Percentiles rank a stretch among this genome's conserved stretches.
These are phyloP conservation scores for Cyberlindnera galapagoensis DNA, from an alignment of 805 yeast species.

Conservation along the genomic window DNA sequence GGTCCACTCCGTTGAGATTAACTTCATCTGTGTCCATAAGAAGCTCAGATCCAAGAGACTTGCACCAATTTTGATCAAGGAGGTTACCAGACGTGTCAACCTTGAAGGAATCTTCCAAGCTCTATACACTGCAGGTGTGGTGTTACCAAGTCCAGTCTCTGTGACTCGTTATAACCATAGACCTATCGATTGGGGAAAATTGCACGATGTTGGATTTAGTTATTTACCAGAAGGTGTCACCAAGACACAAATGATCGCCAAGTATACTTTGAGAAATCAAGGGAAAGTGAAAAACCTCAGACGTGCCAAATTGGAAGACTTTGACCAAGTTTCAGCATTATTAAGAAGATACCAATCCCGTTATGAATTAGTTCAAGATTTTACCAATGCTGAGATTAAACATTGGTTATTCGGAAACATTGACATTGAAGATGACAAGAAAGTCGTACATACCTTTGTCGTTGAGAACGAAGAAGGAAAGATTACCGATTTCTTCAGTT, in stretches of 20 bases:
- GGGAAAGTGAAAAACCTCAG: constrained; percentile 47
- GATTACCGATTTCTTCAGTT: constrained; percentile 86
- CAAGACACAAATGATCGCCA: constrained; percentile 62
- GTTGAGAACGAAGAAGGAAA: constrained; percentile 50
- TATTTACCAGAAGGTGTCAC: constrained; percentile 70
- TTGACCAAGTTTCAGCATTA: constrained; percentile 55
- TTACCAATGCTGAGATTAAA: constrained; percentile 58
- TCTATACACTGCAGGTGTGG: constrained; percentile 85
- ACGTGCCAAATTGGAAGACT: constrained; percentile 49
- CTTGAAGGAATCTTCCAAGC: constrained; percentile 89
- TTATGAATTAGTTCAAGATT: constrained; percentile 68
- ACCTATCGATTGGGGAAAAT: constrained; percentile 86
- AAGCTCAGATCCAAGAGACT: constrained; percentile 88
- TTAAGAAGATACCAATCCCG: constrained; percentile 57
- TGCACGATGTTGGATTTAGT: constrained; percentile 86
- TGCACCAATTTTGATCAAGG: constrained; percentile 91
- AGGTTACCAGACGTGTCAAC: constrained; percentile 90
- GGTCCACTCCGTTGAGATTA: constrained; percentile 76
- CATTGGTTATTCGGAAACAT: constrained; percentile 75
- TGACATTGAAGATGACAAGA: constrained; percentile 27
- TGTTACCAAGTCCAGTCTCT: constrained; percentile 87
- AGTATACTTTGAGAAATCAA: constrained; percentile 50
- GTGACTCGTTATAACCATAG: constrained; percentile 90
- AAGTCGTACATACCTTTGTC: constrained; percentile 72
- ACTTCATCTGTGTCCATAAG: constrained; percentile 91